A percentile compares a stretch with the other conserved stretches of the same genome.
These are phyloP conservation scores for Excoecaria cochinchinensis DNA, from an alignment of 345 rosid genomes.

Conservation along the genomic window DNA sequence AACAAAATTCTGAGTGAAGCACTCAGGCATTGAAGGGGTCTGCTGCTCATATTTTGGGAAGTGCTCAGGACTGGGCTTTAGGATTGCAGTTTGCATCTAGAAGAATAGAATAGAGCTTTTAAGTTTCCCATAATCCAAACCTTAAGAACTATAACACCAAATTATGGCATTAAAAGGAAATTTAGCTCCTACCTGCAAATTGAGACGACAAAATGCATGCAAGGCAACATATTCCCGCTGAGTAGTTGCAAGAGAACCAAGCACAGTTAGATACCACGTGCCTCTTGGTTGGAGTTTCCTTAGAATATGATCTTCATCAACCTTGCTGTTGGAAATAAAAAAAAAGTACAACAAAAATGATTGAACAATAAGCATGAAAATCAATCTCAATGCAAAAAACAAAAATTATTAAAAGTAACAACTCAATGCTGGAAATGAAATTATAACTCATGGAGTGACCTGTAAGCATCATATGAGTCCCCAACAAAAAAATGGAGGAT, in stretches of 20 bases:
- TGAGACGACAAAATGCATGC: constrained; percentile 97
- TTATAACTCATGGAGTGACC: constrained; percentile 41
- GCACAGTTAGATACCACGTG: constrained; percentile 86
- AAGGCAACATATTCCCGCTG: constrained; percentile 98
- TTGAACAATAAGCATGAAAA: background rate
- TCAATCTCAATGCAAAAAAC: background rate
- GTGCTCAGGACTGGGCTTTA: constrained; percentile 86
- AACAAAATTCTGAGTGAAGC: constrained; percentile 82
- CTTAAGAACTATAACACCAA: constrained; percentile 18
- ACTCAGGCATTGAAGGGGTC: constrained; percentile 88
- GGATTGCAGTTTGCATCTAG: constrained; percentile 95
- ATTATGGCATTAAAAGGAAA: constrained; percentile 8
- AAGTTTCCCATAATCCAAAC: constrained; percentile 20
- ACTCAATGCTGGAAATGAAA: constrained; percentile 2
- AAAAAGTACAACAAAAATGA: background rate
- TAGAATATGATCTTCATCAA: constrained; percentile 78
- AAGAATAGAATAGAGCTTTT: constrained; percentile 18
- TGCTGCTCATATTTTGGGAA: constrained; percentile 93
- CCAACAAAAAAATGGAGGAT: constrained; percentile 97
- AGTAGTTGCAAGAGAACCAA: constrained; percentile 98
- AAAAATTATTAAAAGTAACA: background rate
- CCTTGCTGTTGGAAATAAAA: constrained; percentile 51
- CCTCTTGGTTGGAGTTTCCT: constrained; percentile 82
- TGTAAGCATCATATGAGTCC: constrained; percentile 58
- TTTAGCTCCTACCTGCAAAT: constrained; percentile 61